phyloP scores from a whole-genome alignment of 2,329 filamentous ascomycete species.

The Claviceps pusilla region DNA sequence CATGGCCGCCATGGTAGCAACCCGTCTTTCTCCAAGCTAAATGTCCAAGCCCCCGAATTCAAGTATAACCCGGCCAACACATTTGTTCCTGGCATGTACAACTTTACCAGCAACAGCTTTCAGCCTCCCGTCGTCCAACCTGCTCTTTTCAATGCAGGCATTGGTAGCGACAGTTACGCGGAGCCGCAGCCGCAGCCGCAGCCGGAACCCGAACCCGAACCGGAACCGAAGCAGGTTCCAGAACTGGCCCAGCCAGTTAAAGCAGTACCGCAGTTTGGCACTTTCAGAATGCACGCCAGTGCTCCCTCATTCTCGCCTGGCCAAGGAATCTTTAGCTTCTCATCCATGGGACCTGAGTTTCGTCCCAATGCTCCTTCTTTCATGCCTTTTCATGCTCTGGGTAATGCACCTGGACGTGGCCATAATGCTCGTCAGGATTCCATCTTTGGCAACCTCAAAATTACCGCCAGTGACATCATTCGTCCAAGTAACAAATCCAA shows the following conservation, averaged over 20 bases:
- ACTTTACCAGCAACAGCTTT: slow-evolving; percentile 30
- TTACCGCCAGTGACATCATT: slow-evolving; percentile 44
- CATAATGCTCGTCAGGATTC: slow-evolving; percentile 30
- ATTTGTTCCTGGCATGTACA: slow-evolving; percentile 35
- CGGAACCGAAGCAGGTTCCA: not conserved
- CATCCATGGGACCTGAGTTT: slow-evolving; percentile 50
- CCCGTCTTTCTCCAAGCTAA: slow-evolving; percentile 62
- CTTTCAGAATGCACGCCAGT: slow-evolving; percentile 48
- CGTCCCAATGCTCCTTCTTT: slow-evolving; percentile 65
- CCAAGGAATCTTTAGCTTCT: slow-evolving; percentile 52
- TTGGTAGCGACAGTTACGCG: slow-evolving; percentile 2
- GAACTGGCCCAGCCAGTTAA: slow-evolving; percentile 7
- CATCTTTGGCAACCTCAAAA: slow-evolving; percentile 57
- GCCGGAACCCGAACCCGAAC: not conserved
- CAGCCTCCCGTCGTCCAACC: slow-evolving; percentile 32
- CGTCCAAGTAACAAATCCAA: slow-evolving; percentile 61
- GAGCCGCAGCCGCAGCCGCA: not conserved
- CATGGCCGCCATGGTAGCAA: slow-evolving; percentile 48
- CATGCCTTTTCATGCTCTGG: slow-evolving; percentile 41
- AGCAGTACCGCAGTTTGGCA: slow-evolving; percentile 19
- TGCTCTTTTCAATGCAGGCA: slow-evolving; percentile 27
- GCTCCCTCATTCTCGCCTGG: slow-evolving; percentile 59
- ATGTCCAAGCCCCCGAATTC: slow-evolving; percentile 81
- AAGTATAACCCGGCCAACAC: slow-evolving; percentile 49
- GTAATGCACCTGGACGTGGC: slow-evolving; percentile 29